Evolutionary conservation across 179 eudicot species (phyloP).

Genomic region (Camellia oleifera): DNA sequence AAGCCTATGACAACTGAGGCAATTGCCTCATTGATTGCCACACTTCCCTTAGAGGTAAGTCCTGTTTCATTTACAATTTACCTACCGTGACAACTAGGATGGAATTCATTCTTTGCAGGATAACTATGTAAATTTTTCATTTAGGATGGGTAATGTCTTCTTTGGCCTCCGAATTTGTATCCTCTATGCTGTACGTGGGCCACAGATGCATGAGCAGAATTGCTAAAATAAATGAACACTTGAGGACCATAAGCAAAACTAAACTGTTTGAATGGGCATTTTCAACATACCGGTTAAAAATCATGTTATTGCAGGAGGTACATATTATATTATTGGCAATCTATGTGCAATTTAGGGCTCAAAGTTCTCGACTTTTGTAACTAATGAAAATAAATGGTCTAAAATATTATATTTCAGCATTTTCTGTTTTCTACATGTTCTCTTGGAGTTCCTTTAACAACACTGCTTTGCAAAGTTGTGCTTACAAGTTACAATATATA

Average conservation of each 20-base stretch:
- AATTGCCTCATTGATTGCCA: constrained; percentile 83
- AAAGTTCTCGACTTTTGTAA: not conserved
- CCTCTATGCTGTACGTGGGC: not conserved
- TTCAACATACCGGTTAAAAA: not conserved
- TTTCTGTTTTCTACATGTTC: not conserved
- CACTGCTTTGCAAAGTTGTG: not conserved
- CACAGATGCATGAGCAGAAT: not conserved
- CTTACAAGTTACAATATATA: not conserved
- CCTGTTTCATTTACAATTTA: not conserved
- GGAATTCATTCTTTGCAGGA: not conserved
- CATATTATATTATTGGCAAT: not conserved
- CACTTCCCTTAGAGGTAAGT: constrained; percentile 76
- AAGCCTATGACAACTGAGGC: constrained; percentile 49
- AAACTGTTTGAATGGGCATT: not conserved
- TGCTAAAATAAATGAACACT: not conserved
- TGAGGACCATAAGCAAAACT: not conserved
- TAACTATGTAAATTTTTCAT: not conserved
- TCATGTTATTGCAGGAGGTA: not conserved
- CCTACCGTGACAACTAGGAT: not conserved
- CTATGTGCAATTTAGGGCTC: not conserved
- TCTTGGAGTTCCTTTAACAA: not conserved
- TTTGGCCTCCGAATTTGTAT: not conserved
- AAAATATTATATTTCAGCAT: not conserved
- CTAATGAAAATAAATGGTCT: too few relatives aligned
- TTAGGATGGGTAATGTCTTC: not conserved